These are phyloP conservation scores for Paramecium octaurelia DNA, from an alignment of 73 alveolate species.

Conservation along the genomic window DNA sequence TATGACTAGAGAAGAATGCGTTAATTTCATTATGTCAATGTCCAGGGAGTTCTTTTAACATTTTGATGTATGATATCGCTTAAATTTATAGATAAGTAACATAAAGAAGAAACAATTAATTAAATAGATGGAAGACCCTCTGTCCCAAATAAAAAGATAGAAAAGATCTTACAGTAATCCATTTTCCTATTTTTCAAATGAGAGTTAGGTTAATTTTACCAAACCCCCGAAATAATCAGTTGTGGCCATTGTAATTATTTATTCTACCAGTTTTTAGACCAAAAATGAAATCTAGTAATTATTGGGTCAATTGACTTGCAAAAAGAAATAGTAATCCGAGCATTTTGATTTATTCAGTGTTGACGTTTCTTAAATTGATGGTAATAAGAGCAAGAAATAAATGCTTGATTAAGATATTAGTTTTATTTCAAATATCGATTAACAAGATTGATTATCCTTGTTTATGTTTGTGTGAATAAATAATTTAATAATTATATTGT, in stretches of 20 bases:
- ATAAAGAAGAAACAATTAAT: background rate
- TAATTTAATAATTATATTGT: background rate
- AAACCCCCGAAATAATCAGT: slow-evolving; percentile 35
- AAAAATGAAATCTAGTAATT: slow-evolving; percentile 21
- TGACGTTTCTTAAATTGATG: slow-evolving; percentile 41
- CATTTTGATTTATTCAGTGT: background rate
- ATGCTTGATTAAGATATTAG: slow-evolving; percentile 36
- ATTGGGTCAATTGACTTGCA: background rate
- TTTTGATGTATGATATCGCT: background rate
- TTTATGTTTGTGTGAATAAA: background rate
- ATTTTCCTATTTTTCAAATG: slow-evolving; percentile 12
- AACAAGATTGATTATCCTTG: background rate
- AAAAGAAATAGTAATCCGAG: background rate
- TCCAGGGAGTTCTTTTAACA: background rate
- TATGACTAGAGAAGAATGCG: slow-evolving; percentile 48
- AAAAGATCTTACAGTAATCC: slow-evolving; percentile 52
- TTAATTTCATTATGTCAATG: slow-evolving; percentile 18
- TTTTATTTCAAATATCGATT: slow-evolving; percentile 20
- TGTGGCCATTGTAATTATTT: background rate
- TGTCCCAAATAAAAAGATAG: background rate
- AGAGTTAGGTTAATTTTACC: background rate
- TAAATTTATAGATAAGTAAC: background rate
- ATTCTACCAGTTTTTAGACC: background rate
- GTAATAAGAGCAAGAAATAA: background rate
- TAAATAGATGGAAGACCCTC: background rate